phyloP scores from a whole-genome alignment of 805 yeast genomes.

The Kodamaea kaohsiungensis region DNA sequence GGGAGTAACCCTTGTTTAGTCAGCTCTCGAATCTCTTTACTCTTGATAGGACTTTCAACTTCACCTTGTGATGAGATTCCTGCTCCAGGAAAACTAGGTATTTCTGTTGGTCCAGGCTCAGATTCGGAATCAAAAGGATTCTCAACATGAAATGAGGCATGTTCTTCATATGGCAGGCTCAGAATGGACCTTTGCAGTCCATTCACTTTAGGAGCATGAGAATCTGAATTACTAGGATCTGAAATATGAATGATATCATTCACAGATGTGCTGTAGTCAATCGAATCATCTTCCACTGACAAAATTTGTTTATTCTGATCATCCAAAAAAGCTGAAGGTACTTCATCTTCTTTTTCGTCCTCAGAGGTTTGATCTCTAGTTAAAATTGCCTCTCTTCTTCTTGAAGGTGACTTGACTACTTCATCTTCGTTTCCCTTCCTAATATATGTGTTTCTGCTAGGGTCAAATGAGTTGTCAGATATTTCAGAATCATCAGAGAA shows the following conservation, averaged over 20 bases:
- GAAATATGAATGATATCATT: too few relatives aligned
- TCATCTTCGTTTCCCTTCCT: background rate
- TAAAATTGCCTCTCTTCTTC: background rate
- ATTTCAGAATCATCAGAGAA: conserved; percentile 15
- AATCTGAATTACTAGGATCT: too few relatives aligned
- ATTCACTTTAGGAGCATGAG: background rate
- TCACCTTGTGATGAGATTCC: too few relatives aligned
- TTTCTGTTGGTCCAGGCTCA: background rate
- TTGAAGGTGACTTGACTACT: conserved; percentile 2
- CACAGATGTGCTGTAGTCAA: too few relatives aligned
- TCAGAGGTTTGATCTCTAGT: background rate
- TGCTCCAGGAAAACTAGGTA: too few relatives aligned
- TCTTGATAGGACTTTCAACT: too few relatives aligned
- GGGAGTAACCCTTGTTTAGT: too few relatives aligned
- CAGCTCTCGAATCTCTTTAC: too few relatives aligned
- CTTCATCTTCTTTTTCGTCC: background rate
- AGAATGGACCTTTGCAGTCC: background rate
- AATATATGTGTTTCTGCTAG: conserved; percentile 8
- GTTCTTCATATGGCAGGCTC: background rate
- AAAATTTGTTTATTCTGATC: too few relatives aligned
- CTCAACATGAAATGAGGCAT: background rate
- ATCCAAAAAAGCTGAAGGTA: background rate
- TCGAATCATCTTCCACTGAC: too few relatives aligned
- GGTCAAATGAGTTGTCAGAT: conserved; percentile 15
- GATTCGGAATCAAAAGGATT: background rate